A percentile compares a stretch with the other conserved stretches of the same genome.
These are phyloP conservation scores for Xanthoparmelia taractica DNA, from an alignment of 495 filamentous ascomycete species.

Conservation along the genomic window DNA sequence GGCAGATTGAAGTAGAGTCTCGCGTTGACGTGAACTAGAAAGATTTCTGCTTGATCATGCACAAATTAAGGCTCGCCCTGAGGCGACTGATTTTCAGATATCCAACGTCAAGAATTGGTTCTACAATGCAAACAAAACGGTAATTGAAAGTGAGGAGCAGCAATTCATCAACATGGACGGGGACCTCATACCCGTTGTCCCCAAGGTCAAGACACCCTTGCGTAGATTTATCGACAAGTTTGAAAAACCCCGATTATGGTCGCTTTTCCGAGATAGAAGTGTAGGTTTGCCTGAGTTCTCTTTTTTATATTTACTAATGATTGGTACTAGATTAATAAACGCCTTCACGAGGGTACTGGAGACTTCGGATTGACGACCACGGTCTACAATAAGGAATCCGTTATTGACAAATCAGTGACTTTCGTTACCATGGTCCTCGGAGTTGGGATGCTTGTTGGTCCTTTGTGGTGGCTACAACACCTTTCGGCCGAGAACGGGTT, in stretches of 20 bases:
- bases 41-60: slow-evolving; percentile 28
- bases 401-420: slow-evolving; percentile 27
- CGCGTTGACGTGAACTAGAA: slow-evolving; percentile 19
- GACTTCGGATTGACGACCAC: slow-evolving; percentile 21
- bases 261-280: slow-evolving; percentile 1
- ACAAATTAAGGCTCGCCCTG: slow-evolving; percentile 20
- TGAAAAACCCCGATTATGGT: background rate
- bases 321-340: slow-evolving; percentile 11
- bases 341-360: slow-evolving; percentile 8
- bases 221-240: slow-evolving; percentile 28
- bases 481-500: slow-evolving; percentile 3
- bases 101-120: slow-evolving; percentile 28
- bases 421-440: slow-evolving; percentile 26
- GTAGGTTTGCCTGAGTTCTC: background rate
- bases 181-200: slow-evolving; percentile 29
- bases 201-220: slow-evolving; percentile 25
- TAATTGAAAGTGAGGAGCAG: slow-evolving; percentile 25
- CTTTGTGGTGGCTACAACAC: slow-evolving; percentile 30
- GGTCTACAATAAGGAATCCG: slow-evolving; percentile 22
- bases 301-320: background rate
- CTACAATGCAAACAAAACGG: slow-evolving; percentile 19
- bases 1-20: background rate
- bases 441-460: slow-evolving; percentile 28
- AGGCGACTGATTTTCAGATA: slow-evolving; percentile 16
- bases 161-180: slow-evolving; percentile 24